Conservation (phyloP, 2,329 filamentous ascomycete species). For the Cladosporium sp. region DNA sequence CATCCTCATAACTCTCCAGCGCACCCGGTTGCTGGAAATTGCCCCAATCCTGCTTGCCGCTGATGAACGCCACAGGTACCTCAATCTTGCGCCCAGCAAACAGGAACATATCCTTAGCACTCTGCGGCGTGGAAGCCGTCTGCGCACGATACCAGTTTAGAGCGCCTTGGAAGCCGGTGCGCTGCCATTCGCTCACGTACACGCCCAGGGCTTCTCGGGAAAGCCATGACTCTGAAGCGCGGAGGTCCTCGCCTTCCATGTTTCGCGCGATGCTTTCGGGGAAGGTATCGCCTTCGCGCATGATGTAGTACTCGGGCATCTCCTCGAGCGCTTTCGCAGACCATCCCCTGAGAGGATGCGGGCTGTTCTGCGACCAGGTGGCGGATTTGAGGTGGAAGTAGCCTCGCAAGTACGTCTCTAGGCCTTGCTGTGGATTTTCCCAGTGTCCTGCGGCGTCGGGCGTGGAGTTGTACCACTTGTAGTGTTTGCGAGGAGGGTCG, state of each 20-base stretch:
- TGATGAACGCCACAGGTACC: constrained; percentile 62
- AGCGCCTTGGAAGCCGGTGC: constrained; percentile 65
- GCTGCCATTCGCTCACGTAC: constrained; percentile 61
- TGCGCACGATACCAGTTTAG: constrained; percentile 67
- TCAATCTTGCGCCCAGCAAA: constrained; percentile 63
- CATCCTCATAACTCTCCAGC: constrained; percentile 56
- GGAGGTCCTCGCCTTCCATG: constrained; percentile 55
- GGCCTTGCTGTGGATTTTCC: constrained; percentile 51
- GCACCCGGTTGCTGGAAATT: constrained; percentile 67
- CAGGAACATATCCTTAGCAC: constrained; percentile 54
- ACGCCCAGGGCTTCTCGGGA: constrained; percentile 57
- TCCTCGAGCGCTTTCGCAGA: constrained; percentile 56
- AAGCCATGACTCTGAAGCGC: constrained; percentile 56
- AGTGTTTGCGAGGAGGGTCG: constrained; percentile 63
- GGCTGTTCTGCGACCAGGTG: constrained; percentile 55
- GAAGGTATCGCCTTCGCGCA: constrained; percentile 58
- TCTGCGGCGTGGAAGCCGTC: constrained; percentile 48
- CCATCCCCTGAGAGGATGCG: constrained; percentile 57
- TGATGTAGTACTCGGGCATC: constrained; percentile 69
- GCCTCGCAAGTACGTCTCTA: constrained; percentile 62
- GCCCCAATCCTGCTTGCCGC: constrained; percentile 65
- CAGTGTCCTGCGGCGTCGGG: constrained; percentile 50
- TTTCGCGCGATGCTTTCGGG: constrained; percentile 56
- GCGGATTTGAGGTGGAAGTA: constrained; percentile 70
- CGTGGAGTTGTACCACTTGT: constrained; percentile 66